Evolutionary conservation across 108 stramenopile species (phyloP), one percentile per base, ranked within the genome.

Genomic region (Cyclotella atomus): DNA sequence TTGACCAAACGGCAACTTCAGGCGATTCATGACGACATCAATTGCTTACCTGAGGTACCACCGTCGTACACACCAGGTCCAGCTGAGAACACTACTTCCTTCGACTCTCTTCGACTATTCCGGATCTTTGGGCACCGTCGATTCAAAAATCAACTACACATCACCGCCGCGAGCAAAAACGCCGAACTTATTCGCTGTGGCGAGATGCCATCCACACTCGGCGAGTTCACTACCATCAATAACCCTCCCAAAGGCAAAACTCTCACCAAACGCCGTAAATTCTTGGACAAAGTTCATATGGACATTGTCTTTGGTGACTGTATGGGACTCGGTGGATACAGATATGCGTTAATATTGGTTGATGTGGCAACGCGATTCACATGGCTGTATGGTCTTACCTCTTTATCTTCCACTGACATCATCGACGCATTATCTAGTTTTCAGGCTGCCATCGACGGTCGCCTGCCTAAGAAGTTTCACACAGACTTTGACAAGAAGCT

Each of bases 401-500:
- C 70, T 0, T 10, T 59, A 24, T 57, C 70, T 0, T 44, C 56
- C 25, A 30, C 8, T 0, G 29, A 59, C 0, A 60, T 70, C 7
- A 59, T 70, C 12, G 2, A 20, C 1, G 70, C 70, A 1, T 38
- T 70, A 5, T 28, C 30, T 46, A 4, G 12, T n/a, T 70, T 70
- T 21, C 44, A 21, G 0, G 44, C 23, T 15, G 70, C 44, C 5
- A 36, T 45, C 0, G 44, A 30, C 5, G 27, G 28, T 21, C 19
- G 36, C 32, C n/a, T n/a, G n/a, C 70, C 70, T 17, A 43, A 59
- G n/a, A 57, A 15, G 14, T 70, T 46, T 24, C 70, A 70, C 28
- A 7, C 57, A 2, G 70, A 70, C 44, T 70, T 70, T 34, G 70
- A 70, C 19, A 28, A 30, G 10, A 70, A 70, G 19, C 32, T 70